Evolutionary conservation across 345 rosid species (phyloP).

Genomic region (Pistacia vera): DNA sequence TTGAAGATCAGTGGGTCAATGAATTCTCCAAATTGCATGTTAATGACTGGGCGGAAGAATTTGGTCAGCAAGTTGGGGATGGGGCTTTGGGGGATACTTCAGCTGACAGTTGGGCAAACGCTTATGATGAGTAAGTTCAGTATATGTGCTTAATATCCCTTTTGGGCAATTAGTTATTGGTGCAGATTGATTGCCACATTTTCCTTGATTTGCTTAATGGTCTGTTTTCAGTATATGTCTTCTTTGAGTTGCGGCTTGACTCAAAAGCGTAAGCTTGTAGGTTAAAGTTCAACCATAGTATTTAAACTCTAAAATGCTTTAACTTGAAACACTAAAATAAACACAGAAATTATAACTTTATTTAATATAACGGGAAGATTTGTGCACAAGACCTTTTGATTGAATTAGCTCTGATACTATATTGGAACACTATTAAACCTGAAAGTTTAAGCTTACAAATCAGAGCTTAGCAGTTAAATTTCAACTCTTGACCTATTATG

Average conservation of each 20-base stretch:
- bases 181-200: not conserved
- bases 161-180: constrained; percentile 20
- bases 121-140: constrained; percentile 87
- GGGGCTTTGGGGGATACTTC: constrained; percentile 65
- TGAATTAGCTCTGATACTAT: not conserved
- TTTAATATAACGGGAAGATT: too few species aligned
- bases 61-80: constrained; percentile 68
- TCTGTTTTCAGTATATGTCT: not conserved
- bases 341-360: not conserved
- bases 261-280: not conserved
- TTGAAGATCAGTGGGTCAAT: constrained; percentile 88
- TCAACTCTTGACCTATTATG: not conserved
- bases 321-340: too few species aligned
- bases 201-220: not conserved
- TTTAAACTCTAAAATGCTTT: too few species aligned
- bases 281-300: not conserved
- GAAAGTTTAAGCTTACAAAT: not conserved
- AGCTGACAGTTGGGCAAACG: constrained; percentile 85
- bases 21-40: constrained; percentile 95
- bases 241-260: not conserved
- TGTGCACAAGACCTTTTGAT: not conserved
- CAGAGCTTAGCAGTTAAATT: not conserved
- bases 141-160: not conserved
- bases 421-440: too few species aligned
- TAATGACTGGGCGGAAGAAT: constrained; percentile 95